Conservation (phyloP, 129 eudicot genomes). For the Flaveria sonorensis region DNA sequence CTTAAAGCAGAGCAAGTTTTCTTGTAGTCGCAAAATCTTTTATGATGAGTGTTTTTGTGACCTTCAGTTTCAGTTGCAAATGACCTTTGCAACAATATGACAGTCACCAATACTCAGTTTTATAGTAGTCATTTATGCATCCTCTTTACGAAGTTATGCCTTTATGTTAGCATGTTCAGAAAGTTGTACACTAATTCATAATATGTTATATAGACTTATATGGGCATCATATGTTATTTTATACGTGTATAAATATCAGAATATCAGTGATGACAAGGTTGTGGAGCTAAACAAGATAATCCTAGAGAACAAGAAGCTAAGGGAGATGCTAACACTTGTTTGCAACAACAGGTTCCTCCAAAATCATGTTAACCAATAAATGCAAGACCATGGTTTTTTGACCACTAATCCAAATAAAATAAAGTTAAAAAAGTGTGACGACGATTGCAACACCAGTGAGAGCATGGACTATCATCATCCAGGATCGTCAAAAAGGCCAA, state of each 20-base stretch:
- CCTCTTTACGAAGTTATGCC: too few relatives aligned
- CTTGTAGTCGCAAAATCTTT: too few relatives aligned
- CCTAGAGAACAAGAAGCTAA: slow-evolving; percentile 56
- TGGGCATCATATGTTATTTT: neutral
- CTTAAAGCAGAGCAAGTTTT: too few relatives aligned
- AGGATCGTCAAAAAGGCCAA: slow-evolving; percentile 6
- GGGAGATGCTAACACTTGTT: slow-evolving; percentile 34
- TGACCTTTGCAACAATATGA: too few relatives aligned
- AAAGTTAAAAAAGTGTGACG: slow-evolving; percentile 27
- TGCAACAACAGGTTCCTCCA: slow-evolving; percentile 35
- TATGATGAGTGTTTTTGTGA: too few relatives aligned
- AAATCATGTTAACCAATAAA: slow-evolving; percentile 27
- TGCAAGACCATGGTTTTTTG: neutral
- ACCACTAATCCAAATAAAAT: slow-evolving; percentile 33
- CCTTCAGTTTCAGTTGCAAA: too few relatives aligned
- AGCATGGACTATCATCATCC: neutral
- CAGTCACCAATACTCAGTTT: too few relatives aligned
- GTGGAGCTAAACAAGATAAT: slow-evolving; percentile 35
- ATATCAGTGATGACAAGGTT: neutral
- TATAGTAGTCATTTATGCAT: too few relatives aligned
- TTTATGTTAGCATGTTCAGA: too few relatives aligned
- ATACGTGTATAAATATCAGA: neutral
- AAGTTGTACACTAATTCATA: too few relatives aligned
- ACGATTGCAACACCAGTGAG: slow-evolving; percentile 8
- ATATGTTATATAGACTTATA: neutral